Evolutionary conservation across 2,329 filamentous ascomycete genomes (phyloP).

Genomic region (Dryadomyces sulphureus): DNA sequence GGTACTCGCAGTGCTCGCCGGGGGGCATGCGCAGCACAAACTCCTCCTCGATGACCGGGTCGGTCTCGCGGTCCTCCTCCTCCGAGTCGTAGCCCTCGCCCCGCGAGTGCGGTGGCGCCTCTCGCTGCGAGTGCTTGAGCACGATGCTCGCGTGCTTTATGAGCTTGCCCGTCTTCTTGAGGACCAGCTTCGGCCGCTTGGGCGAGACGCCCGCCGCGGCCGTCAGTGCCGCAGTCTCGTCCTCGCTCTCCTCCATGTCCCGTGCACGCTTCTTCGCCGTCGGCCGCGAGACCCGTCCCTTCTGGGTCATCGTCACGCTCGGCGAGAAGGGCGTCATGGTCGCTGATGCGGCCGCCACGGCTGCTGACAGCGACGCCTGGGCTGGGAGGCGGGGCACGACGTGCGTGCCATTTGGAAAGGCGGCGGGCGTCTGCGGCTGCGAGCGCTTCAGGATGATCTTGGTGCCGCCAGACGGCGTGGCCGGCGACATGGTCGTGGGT

Average conservation of each 20-base stretch:
- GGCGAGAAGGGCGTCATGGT: not conserved
- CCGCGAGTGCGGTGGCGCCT: slow-evolving; percentile 50
- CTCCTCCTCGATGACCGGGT: slow-evolving; percentile 80
- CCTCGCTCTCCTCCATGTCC: slow-evolving; percentile 37
- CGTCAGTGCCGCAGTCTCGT: slow-evolving; percentile 18
- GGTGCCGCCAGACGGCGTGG: slow-evolving; percentile 9
- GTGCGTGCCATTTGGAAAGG: slow-evolving; percentile 15
- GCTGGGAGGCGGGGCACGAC: slow-evolving; percentile 6
- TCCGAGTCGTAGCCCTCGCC: slow-evolving; percentile 96
- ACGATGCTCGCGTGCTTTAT: slow-evolving; percentile 15
- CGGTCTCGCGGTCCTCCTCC: slow-evolving; percentile 74
- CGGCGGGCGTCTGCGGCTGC: slow-evolving; percentile 16
- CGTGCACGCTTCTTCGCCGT: slow-evolving; percentile 48
- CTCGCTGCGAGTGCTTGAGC: slow-evolving; percentile 29
- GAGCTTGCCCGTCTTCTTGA: slow-evolving; percentile 30
- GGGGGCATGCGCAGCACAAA: slow-evolving; percentile 81
- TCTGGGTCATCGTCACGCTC: slow-evolving; percentile 36
- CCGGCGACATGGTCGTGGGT: slow-evolving; percentile 10
- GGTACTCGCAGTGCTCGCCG: slow-evolving; percentile 71
- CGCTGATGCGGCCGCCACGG: not conserved
- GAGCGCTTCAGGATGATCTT: slow-evolving; percentile 15
- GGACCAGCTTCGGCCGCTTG: slow-evolving; percentile 40
- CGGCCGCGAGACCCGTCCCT: slow-evolving; percentile 43
- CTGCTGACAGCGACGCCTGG: not conserved
- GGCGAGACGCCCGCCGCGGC: slow-evolving; percentile 10